A percentile compares a stretch with the other conserved stretches of the same genome.
Conservation (phyloP, 352 stramenopile genomes). For the Globisporangium heterothallicum region DNA sequence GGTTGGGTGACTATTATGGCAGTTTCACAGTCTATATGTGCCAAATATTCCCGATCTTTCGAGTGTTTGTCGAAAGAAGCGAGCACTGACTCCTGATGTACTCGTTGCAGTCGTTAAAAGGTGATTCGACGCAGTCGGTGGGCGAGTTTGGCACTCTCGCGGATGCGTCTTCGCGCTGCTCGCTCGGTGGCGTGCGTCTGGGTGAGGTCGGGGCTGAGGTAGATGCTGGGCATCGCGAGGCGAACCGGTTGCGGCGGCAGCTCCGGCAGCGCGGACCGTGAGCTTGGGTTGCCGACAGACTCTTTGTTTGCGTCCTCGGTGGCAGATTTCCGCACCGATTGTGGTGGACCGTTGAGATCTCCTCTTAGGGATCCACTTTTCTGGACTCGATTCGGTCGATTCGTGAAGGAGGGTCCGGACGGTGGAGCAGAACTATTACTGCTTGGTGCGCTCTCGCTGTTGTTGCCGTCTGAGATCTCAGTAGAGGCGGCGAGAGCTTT, state of each 20-base stretch:
- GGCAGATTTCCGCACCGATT: background rate
- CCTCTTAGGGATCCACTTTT: background rate
- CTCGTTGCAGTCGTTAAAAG: constrained; percentile 11
- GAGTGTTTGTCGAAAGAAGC: no score
- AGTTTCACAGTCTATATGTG: no score
- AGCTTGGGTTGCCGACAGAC: background rate
- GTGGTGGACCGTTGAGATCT: background rate
- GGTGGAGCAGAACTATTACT: no score
- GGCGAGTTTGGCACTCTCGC: constrained; percentile 35
- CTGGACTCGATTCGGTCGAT: constrained; percentile 5
- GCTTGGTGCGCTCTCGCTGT: no score
- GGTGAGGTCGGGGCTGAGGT: constrained; percentile 44
- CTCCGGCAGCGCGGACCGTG: constrained; percentile 18
- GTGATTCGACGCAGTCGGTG: constrained; percentile 43
- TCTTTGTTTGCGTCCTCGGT: constrained; percentile 4
- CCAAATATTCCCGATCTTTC: no score
- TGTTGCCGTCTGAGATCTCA: background rate
- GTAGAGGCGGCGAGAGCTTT: background rate
- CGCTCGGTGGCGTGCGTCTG: constrained; percentile 30
- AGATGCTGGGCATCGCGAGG: constrained; percentile 51
- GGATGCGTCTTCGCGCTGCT: constrained; percentile 30
- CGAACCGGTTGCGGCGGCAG: constrained; percentile 30
- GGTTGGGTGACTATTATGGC: no score
- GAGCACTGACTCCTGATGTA: no score
- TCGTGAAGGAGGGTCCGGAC: background rate